Base-by-base conservation (phyloP, 805 yeast species). In the Geotrichum ghanense region DNA sequence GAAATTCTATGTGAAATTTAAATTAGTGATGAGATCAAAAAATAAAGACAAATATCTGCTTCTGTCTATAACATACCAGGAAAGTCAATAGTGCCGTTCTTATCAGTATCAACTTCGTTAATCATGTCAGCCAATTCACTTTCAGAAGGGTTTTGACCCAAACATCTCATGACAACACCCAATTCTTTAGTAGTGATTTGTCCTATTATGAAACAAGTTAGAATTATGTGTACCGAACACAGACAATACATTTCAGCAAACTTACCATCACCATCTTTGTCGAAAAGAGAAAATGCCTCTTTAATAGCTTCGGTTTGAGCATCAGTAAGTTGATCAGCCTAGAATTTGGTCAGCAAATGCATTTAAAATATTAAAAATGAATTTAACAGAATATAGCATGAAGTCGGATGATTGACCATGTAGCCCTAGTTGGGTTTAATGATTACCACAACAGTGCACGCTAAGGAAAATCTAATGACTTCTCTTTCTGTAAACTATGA, bases 141-240 rank as follows among this genome's bases (percentile, higher is more conserved):
- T 67, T 92, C 97, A 44, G 95, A 81, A 31, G 98, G 98, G 60
- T 90, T 90, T 67, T 88, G 92, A 45, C 98, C 98, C 61, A 92
- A 74, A n/a, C 97, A 86, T 70, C 98, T 83, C 98, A 92, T 92
- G 45, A 92, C 98, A 3, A 96, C 88, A 54, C 97, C 97, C 56
- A 92, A 75, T 69, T 92, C 98, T 61, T 85, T 78, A 57, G 96
- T 85, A 49, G 96, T 87, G 71, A 92, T 92, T 62, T 87, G 86
- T 43, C 64, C 64, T 53, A 22, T 4, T n/a, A n/a, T n/a, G n/a
- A 24, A n/a, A 19, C 5, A 5, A 7, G 37, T 31, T 31, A 31
- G 37, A 10, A 27, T 19, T 23, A 40, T 41, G 22, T 43, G 12
- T 14, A 4, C 24, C 17, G 7, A 22, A n/a, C 14, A 3, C 16